Evolutionary conservation across 441 rosid species (phyloP).

Genomic region (Jatropha multifida): DNA sequence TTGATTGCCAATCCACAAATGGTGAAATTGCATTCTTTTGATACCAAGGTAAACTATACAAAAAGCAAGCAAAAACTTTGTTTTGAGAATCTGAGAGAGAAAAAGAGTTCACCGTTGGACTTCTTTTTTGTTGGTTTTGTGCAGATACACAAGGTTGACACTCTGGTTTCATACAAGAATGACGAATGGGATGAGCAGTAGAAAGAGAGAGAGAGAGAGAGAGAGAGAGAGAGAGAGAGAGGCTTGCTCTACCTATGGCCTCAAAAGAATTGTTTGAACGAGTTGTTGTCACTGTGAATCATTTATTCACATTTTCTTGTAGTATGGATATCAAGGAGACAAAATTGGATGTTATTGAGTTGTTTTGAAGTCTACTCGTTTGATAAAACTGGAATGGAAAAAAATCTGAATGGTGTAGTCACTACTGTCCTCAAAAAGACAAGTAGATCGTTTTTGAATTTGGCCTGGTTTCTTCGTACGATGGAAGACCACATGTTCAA

Average conservation of each 20-base stretch:
- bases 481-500: too few species aligned
- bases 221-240: background rate
- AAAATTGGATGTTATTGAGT: background rate
- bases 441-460: too few species aligned
- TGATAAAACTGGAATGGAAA: background rate
- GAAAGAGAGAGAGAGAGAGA: conserved; percentile 4
- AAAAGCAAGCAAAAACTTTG: background rate
- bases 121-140: conserved; percentile 5
- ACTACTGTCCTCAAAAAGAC: too few species aligned
- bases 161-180: conserved; percentile 92
- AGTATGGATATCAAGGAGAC: background rate
- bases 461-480: too few species aligned
- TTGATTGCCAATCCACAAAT: conserved; percentile 93
- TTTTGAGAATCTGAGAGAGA: background rate
- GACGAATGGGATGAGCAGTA: conserved; percentile 91
- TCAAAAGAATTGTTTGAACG: too few species aligned
- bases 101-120: background rate
- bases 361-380: background rate
- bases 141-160: conserved; percentile 98
- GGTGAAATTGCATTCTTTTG: conserved; percentile 96
- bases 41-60: conserved; percentile 65
- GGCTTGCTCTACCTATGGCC: too few species aligned
- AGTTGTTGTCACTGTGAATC: conserved; percentile 23
- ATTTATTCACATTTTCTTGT: conserved; percentile 26
- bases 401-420: too few species aligned